Evolutionary conservation across 1,139 yeast genomes (phyloP).

Genomic region (Hyphopichia buzzinii): DNA sequence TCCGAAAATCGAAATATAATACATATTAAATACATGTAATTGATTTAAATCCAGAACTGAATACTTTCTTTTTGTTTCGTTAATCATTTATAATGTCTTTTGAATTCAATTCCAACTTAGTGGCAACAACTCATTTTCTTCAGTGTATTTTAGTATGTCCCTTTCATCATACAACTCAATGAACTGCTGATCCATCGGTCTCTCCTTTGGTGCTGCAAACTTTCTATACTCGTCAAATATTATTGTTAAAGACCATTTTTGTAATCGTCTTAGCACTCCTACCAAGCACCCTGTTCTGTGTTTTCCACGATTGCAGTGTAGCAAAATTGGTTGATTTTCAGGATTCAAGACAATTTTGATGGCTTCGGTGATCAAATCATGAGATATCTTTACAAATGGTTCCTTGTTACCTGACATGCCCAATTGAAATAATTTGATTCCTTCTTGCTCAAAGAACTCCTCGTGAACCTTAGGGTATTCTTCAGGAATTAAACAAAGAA

Average conservation of each 20-base stretch:
- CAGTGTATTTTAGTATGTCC: conserved; percentile 55
- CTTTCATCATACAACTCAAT: conserved; percentile 81
- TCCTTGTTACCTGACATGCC: conserved; percentile 97
- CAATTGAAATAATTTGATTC: conserved; percentile 73
- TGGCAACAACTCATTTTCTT: conserved; percentile 58
- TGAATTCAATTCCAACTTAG: conserved; percentile 51
- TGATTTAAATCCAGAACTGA: no score
- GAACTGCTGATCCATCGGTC: conserved; percentile 94
- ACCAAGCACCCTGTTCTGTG: conserved; percentile 96
- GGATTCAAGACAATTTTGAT: conserved; percentile 80
- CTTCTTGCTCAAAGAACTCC: conserved; percentile 58
- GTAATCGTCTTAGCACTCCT: conserved; percentile 85
- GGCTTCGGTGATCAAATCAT: conserved; percentile 75
- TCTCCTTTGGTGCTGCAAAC: conserved; percentile 91
- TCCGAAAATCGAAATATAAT: background rate
- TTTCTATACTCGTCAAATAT: conserved; percentile 92
- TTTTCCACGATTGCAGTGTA: conserved; percentile 95
- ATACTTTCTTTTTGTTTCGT: no score
- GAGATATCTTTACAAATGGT: conserved; percentile 84
- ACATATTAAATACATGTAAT: no score
- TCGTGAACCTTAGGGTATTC: conserved; percentile 79
- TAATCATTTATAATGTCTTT: no score
- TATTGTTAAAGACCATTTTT: conserved; percentile 89
- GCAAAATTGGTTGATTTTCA: conserved; percentile 81
- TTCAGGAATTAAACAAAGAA: conserved; percentile 85